Evolutionary conservation across 2,329 filamentous ascomycete species (phyloP).

Genomic region (Fusarium domesticum): DNA sequence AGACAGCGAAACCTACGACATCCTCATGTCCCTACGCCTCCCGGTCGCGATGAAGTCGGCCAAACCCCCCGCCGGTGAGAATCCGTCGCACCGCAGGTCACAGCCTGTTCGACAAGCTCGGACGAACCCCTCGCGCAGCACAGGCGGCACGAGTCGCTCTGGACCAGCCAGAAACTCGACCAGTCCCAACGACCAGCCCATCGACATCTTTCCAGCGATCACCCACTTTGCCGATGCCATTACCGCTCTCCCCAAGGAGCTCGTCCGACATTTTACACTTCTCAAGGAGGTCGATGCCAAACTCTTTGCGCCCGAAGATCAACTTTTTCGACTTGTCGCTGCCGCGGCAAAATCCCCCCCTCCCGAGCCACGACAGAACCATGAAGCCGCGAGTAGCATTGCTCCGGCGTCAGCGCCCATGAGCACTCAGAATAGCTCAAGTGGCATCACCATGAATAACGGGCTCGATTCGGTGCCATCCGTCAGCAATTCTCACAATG

Average conservation of each 20-base stretch:
- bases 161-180: constrained; percentile 45
- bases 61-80: constrained; percentile 44
- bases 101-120: constrained; percentile 65
- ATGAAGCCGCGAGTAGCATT: constrained; percentile 43
- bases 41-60: constrained; percentile 52
- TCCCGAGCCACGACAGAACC: constrained; percentile 44
- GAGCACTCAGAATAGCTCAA: constrained; percentile 50
- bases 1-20: constrained; percentile 22
- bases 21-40: constrained; percentile 30
- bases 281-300: constrained; percentile 98
- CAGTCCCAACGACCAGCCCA: constrained; percentile 53
- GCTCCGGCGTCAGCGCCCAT: constrained; percentile 45
- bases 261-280: constrained; percentile 91
- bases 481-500: constrained; percentile 43
- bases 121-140: constrained; percentile 59
- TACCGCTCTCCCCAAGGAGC: constrained; percentile 87
- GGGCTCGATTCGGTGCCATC: constrained; percentile 38
- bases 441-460: constrained; percentile 37
- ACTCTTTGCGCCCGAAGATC: constrained; percentile 82
- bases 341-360: constrained; percentile 54
- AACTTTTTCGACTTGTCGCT: constrained; percentile 72
- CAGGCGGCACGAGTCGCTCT: constrained; percentile 45
- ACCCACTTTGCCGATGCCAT: constrained; percentile 87
- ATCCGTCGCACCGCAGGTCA: constrained; percentile 54
- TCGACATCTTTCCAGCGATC: constrained; percentile 65